phyloP scores from a whole-genome alignment of 805 yeast species.

The Pichia cabralensis region DNA sequence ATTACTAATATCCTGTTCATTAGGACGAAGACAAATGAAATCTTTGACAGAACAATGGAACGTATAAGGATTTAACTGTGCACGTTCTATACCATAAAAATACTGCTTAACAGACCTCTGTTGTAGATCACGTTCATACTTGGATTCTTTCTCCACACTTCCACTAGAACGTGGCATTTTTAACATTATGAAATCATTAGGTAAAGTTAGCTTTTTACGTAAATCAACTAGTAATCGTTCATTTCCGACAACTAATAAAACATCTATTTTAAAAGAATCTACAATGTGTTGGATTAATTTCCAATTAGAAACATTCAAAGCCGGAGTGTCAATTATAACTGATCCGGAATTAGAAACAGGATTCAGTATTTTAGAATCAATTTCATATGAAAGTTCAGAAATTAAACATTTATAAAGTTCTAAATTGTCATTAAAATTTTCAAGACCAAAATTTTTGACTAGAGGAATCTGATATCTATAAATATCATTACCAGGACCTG shows the following conservation, averaged over 20 bases:
- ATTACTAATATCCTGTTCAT: conserved; percentile 16
- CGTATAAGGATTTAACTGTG: conserved; percentile 76
- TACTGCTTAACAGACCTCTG: conserved; percentile 75
- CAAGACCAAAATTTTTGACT: conserved; percentile 74
- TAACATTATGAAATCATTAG: conserved; percentile 33
- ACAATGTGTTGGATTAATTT: conserved; percentile 47
- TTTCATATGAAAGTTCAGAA: conserved; percentile 15
- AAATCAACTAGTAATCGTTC: conserved; percentile 61
- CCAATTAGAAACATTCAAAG: conserved; percentile 40
- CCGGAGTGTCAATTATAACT: conserved; percentile 65
- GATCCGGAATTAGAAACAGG: conserved; percentile 30
- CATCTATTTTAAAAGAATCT: conserved; percentile 46
- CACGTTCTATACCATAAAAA: conserved; percentile 68
- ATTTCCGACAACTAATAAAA: conserved; percentile 64
- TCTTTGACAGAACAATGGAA: conserved; percentile 60
- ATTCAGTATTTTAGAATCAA: conserved; percentile 6
- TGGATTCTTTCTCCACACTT: conserved; percentile 62
- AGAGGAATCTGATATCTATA: conserved; percentile 85
- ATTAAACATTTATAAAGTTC: conserved; percentile 37
- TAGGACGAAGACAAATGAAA: conserved; percentile 53
- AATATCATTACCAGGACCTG: conserved; percentile 69
- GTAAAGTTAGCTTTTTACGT: conserved; percentile 34
- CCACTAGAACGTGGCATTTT: conserved; percentile 70
- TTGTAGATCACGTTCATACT: conserved; percentile 59
- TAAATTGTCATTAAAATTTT: conserved; percentile 44